Conservation (phyloP, 192 early-diverging fungal species). For the Coemansia sp. region DNA sequence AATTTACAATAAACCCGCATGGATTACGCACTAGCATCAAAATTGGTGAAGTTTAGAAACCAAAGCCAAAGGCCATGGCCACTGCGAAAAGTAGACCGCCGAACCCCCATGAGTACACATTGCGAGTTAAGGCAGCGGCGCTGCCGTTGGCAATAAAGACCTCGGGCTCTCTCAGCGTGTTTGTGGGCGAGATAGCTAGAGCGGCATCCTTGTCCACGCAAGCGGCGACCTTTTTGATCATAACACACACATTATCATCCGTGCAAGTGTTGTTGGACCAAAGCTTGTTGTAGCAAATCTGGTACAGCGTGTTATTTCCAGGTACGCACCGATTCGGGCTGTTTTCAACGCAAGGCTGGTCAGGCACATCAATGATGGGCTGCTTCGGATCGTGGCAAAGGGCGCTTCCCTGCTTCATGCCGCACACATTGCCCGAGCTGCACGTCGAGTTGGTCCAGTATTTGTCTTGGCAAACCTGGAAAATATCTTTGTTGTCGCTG, state of each 20-base stretch:
- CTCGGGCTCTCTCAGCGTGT: slow-evolving; percentile 8
- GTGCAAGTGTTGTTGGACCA: slow-evolving; percentile 47
- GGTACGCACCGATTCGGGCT: slow-evolving; percentile 25
- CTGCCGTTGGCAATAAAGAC: slow-evolving; percentile 2
- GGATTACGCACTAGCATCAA: not conserved
- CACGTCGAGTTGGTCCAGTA: slow-evolving; percentile 53
- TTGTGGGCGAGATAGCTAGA: slow-evolving; percentile 1
- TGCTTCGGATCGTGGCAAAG: slow-evolving; percentile 42
- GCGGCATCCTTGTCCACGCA: slow-evolving; percentile 35
- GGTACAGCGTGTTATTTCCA: slow-evolving; percentile 31
- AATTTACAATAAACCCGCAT: not conserved
- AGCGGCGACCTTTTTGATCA: slow-evolving; percentile 21
- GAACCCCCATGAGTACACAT: slow-evolving; percentile 19
- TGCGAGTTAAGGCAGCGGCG: slow-evolving; percentile 2
- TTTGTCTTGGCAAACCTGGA: slow-evolving; percentile 44
- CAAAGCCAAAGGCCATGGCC: slow-evolving; percentile 22
- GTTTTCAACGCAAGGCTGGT: slow-evolving; percentile 35
- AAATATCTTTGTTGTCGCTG: slow-evolving; percentile 24
- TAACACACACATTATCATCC: slow-evolving; percentile 34
- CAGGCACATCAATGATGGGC: slow-evolving; percentile 35
- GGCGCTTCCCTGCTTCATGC: slow-evolving; percentile 31
- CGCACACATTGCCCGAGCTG: slow-evolving; percentile 33
- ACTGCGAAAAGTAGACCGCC: slow-evolving; percentile 17
- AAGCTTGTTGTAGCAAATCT: slow-evolving; percentile 37
- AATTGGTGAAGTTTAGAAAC: slow-evolving; percentile 4